Percentiles rank a stretch among this genome's conserved stretches.
Conservation (phyloP, 352 stramenopile genomes). For the Pythium insidiosum region DNA sequence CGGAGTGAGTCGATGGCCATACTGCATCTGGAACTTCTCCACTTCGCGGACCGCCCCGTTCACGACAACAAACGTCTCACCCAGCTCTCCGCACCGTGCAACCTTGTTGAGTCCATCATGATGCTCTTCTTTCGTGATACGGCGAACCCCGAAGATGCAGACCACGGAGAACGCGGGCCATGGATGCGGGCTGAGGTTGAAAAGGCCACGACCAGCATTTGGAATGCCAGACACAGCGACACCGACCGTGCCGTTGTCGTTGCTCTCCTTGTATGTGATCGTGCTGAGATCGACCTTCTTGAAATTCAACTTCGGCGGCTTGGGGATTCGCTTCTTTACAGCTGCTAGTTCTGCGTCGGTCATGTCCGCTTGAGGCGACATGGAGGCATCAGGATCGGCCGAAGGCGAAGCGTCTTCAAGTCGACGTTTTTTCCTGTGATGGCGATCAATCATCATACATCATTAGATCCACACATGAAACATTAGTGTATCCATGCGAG, state of each 20-base stretch:
- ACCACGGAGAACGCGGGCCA: constrained; percentile 86
- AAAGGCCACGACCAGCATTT: constrained; percentile 70
- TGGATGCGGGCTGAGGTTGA: constrained; percentile 70
- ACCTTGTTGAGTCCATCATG: constrained; percentile 86
- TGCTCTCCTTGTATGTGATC: constrained; percentile 79
- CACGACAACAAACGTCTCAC: constrained; percentile 84
- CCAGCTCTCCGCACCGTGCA: constrained; percentile 70
- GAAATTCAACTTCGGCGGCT: constrained; percentile 74
- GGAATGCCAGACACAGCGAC: constrained; percentile 79
- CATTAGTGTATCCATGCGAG: too few species aligned
- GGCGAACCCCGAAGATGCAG: constrained; percentile 81
- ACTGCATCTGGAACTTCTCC: constrained; percentile 85
- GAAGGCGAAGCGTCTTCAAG: constrained; percentile 52
- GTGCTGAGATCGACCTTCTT: constrained; percentile 81
- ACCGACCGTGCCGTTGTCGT: constrained; percentile 84
- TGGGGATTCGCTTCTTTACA: constrained; percentile 74
- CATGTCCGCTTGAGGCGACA: constrained; percentile 58
- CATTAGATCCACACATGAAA: constrained; percentile 9
- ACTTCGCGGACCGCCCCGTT: constrained; percentile 81
- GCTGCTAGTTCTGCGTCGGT: constrained; percentile 75
- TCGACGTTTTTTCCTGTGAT: constrained; percentile 69
- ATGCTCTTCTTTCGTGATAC: constrained; percentile 83
- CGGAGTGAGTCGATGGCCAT: constrained; percentile 69
- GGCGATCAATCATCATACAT: constrained; percentile 7
- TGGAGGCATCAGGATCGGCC: constrained; percentile 53